Evolutionary conservation across 2,329 filamentous ascomycete species (phyloP), one percentile per base, ranked within the genome.

Genomic region (Colletotrichum tanaceti): DNA sequence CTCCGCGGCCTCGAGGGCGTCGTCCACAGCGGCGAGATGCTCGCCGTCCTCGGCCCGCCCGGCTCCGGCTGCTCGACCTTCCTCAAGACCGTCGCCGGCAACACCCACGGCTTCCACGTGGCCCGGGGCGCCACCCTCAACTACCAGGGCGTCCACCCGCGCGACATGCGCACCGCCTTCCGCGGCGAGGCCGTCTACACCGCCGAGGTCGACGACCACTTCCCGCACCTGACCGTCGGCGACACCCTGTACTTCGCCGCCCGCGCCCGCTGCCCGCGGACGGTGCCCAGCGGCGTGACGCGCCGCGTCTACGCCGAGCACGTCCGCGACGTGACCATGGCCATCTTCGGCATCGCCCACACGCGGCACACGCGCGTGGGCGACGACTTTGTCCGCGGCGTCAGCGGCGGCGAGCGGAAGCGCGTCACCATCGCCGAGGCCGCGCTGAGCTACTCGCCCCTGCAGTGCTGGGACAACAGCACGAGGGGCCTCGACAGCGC

Each of bases 171-270:
- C 24, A 67, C 63, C 3, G 70, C 63, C 4, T 74, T 74, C 66
- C 62, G 71, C 87, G 89, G 89, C 54, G 89, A 91, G 75, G 86
- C 87, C 43, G 90, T 91, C 73, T 91, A 90, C 76, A 90, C 87
- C 0, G 87, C 88, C 47, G 88, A 90, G 76, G 87, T 88, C 16
- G 89, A 91, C 73, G 84, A 87, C 11, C 87, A 89, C 74, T 89
- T 89, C 71, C 85, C 87, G 1, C 82, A 84, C 73, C 75, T 90
- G 71, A 85, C 83, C 3, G 87, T 90, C 16, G 86, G 86, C 62
- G 85, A 90, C 71, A 90, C 88, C 0, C 80, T 90, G 16, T 84
- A 83, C 70, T 90, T 90, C 63, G 88, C 88, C n/a, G 87, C 88
- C 5, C 80, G 84, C 10, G 85, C 87, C 20, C 78, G 85, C 64